These are phyloP conservation scores for Pythium vanterpoolii DNA, from an alignment of 352 stramenopile genomes.

Conservation along the genomic window DNA sequence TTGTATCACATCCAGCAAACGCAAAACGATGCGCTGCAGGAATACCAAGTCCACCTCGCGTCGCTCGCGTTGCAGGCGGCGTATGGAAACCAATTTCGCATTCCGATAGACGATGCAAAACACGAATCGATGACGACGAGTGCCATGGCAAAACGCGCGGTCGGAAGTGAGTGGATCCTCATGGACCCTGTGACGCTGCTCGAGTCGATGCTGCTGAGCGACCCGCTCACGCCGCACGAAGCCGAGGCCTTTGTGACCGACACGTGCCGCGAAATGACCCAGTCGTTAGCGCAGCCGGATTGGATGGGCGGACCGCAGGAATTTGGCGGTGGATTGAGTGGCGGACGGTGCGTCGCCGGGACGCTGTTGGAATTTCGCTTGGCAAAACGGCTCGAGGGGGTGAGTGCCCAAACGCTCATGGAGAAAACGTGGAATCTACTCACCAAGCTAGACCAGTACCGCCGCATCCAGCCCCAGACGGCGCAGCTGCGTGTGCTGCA, in stretches of 20 bases:
- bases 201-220: conserved; percentile 42
- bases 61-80: not conserved
- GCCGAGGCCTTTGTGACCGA: conserved; percentile 45
- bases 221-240: conserved; percentile 32
- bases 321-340: conserved; percentile 39
- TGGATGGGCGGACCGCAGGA: conserved; percentile 38
- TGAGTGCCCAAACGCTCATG: conserved; percentile 44
- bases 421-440: conserved; percentile 70
- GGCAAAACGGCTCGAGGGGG: conserved; percentile 44
- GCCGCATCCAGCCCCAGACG: conserved; percentile 59
- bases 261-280: conserved; percentile 65
- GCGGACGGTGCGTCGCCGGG: conserved; percentile 30
- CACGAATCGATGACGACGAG: not conserved
- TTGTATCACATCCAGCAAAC: not conserved
- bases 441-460: conserved; percentile 50
- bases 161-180: conserved; percentile 20
- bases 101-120: too few species aligned
- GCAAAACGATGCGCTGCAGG: not conserved
- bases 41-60: not conserved
- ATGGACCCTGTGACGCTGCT: conserved; percentile 34
- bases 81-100: not conserved
- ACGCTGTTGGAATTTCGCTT: conserved; percentile 56
- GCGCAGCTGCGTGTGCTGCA: conserved; percentile 52
- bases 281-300: conserved; percentile 24
- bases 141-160: not conserved